Evolutionary conservation across 371 early-diverging fungal species (phyloP), one percentile per base, ranked within the genome.

Genomic region (Syncephalastrum monosporum): DNA sequence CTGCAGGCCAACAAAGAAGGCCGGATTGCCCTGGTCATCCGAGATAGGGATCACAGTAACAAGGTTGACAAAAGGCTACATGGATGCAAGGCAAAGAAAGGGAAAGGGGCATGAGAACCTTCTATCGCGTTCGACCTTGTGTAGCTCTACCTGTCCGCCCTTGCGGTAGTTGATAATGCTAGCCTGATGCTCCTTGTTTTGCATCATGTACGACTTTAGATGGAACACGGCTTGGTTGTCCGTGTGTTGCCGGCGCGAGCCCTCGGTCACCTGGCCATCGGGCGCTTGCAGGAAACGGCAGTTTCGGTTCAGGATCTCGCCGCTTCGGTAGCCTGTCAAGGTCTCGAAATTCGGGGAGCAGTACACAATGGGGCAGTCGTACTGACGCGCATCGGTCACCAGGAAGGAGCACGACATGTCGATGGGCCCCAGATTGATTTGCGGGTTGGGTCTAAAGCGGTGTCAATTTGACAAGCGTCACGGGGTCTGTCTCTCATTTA

Each of bases 1-100:
- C 65, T 89, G 89, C 47, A 90, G 81, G 8, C 88, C 90, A 53
- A 90, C 85, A 75, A 84, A 87, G 55, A 78, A 84, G n/a, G 75
- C 65, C 12, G 83, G 63, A 25, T 81, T 75, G 14, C 69, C 68
- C 47, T 54, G 45, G 14, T 75, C 81, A 54, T 67, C 68, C 5
- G 65, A 67, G 12, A 89, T 72, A 0, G 90, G 89, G 41, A 91
- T 84, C 14, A 88, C 77, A 10, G 89, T 88, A 15, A 88, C 63
- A n/a, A 87, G 68, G 60, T 88, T 89, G 59, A 89, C 82, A 72
- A 91, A 91, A 19, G 90, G 85, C 77, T 75, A 53, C 42, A 16
- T 42, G 5, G 17, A 53, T 13, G 42, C 16, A 25, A 44, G 6
- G 23, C 47, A 16, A 23, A 41, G 47, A 16, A n/a, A 42, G 48